These are phyloP conservation scores for Geotrichum europaeum DNA, from an alignment of 1,139 yeast genomes.

Conservation along the genomic window DNA sequence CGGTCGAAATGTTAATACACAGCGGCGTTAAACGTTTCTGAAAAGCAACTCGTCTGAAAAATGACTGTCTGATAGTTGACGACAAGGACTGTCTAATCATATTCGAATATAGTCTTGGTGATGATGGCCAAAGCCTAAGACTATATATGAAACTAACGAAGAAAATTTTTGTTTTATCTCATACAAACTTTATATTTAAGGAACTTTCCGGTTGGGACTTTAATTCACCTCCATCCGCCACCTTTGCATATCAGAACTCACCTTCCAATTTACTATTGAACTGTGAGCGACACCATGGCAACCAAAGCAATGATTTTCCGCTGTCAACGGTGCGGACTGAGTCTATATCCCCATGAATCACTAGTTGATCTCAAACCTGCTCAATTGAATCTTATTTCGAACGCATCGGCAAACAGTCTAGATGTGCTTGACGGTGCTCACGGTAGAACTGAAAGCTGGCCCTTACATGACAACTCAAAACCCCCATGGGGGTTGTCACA, in stretches of 20 bases:
- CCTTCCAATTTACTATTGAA: not conserved
- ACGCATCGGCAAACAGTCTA: constrained; percentile 9
- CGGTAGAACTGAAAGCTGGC: not conserved
- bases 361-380: constrained; percentile 47
- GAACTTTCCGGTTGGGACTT: not conserved
- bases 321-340: constrained; percentile 59
- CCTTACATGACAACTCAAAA: not conserved
- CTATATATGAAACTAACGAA: not conserved
- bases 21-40: not conserved
- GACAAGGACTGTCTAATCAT: not conserved
- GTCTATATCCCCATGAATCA: constrained; percentile 51
- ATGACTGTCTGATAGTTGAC: not conserved
- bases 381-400: constrained; percentile 41
- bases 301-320: constrained; percentile 18
- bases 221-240: not conserved
- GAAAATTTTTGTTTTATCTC: not conserved
- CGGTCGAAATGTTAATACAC: not conserved
- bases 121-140: not conserved
- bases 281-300: constrained; percentile 1
- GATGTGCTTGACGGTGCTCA: not conserved
- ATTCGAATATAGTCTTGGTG: not conserved
- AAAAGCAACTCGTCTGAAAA: not conserved
- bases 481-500: constrained; percentile 18
- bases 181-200: not conserved
- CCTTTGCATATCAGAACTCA: not conserved